Conservation (phyloP, 306 rosid genomes). For the Quercus suber region DNA sequence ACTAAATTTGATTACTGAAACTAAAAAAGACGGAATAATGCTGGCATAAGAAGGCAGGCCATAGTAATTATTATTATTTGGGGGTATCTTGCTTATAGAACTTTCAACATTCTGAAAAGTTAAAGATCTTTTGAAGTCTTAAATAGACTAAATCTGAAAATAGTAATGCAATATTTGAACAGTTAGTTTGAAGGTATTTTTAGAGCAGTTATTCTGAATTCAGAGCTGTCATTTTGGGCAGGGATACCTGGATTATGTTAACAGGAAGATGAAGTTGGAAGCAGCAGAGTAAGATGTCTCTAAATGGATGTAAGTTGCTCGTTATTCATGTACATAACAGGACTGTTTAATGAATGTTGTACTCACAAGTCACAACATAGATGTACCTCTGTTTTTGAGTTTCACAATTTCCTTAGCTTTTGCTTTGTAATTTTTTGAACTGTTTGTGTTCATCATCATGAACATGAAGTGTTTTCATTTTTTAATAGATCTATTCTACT, state of each 20-base stretch:
- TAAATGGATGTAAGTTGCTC: constrained; percentile 11
- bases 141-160: not conserved
- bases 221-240: constrained; percentile 21
- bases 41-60: no score
- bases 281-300: constrained; percentile 20
- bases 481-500: no score
- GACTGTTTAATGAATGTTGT: not conserved
- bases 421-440: no score
- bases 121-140: no score
- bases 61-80: no score
- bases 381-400: no score
- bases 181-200: not conserved
- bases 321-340: not conserved
- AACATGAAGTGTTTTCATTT: not conserved
- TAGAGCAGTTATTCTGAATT: not conserved
- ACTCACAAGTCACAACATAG: not conserved
- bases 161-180: not conserved
- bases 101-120: no score
- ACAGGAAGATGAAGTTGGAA: constrained; percentile 42
- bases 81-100: no score
- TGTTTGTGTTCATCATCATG: no score
- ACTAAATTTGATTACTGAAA: no score
- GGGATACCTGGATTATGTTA: constrained; percentile 80
- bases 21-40: no score
- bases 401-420: no score